Percentiles rank a stretch among this genome's conserved stretches.
These are phyloP conservation scores for Cladosporium velox DNA, from an alignment of 2,329 filamentous ascomycete genomes.

Conservation along the genomic window DNA sequence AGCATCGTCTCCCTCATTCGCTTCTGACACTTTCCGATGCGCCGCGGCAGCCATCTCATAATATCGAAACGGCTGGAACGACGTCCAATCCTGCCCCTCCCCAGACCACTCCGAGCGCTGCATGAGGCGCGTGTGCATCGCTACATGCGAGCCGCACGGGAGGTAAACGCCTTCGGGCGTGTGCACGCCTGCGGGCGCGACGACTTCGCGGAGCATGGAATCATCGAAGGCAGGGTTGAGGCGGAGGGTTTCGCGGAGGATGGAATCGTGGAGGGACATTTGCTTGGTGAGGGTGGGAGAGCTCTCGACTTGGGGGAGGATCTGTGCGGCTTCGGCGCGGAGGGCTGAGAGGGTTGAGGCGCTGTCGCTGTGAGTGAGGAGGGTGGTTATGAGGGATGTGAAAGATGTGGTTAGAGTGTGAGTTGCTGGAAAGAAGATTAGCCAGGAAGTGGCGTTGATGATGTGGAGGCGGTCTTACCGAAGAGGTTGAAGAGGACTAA, in stretches of 20 bases:
- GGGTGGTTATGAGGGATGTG: slow-evolving; percentile 20
- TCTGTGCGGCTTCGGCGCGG: slow-evolving; percentile 19
- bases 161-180: slow-evolving; percentile 26
- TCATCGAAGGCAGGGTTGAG: slow-evolving; percentile 25
- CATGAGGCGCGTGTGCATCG: slow-evolving; percentile 14
- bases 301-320: slow-evolving; percentile 2
- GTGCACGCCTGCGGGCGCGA: slow-evolving; percentile 25
- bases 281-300: slow-evolving; percentile 15
- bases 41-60: slow-evolving; percentile 5
- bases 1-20: not conserved
- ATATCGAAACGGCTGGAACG: slow-evolving; percentile 14
- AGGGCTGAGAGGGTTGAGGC: slow-evolving; percentile 15
- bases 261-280: slow-evolving; percentile 27
- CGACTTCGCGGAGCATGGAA: slow-evolving; percentile 26
- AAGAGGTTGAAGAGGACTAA: slow-evolving; percentile 23
- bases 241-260: slow-evolving; percentile 29
- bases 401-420: slow-evolving; percentile 11
- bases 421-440: not conserved
- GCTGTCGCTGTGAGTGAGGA: slow-evolving; percentile 5
- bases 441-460: not conserved
- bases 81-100: slow-evolving; percentile 1
- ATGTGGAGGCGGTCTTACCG: not conserved
- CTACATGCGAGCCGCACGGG: slow-evolving; percentile 24
- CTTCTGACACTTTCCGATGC: not conserved
- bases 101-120: slow-evolving; percentile 13